Evolutionary conservation across 1,284 basidiomycete species (phyloP).

Genomic region (Vanrija pseudolonga): DNA sequence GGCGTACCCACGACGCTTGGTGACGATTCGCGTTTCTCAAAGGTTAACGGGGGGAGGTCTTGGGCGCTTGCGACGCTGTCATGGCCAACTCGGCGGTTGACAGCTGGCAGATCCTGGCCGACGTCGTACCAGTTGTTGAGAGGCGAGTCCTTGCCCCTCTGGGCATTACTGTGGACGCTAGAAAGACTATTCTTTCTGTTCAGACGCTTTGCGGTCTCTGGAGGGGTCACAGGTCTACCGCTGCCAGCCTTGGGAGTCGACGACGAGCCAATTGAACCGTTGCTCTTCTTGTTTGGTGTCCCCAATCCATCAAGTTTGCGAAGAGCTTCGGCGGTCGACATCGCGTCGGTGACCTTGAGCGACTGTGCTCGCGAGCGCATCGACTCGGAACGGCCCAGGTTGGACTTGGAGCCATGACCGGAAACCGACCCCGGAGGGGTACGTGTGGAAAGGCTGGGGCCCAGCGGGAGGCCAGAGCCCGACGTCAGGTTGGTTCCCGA

Average conservation of each 20-base stretch:
- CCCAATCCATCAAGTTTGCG: slow-evolving; percentile 88
- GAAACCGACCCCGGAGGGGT: slow-evolving; percentile 29
- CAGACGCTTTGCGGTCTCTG: slow-evolving; percentile 2
- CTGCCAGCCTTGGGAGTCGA: slow-evolving; percentile 50
- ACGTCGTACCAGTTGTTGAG: slow-evolving; percentile 36
- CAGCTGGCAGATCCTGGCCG: not conserved
- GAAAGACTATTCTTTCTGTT: slow-evolving; percentile 7
- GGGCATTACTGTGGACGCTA: slow-evolving; percentile 3
- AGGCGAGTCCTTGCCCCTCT: slow-evolving; percentile 23
- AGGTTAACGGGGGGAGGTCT: slow-evolving; percentile 15
- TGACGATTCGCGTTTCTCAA: slow-evolving; percentile 74
- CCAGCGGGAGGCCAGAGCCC: slow-evolving; percentile 14
- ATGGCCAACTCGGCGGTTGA: slow-evolving; percentile 1
- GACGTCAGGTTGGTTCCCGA: slow-evolving; percentile 47
- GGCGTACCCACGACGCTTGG: slow-evolving; percentile 68
- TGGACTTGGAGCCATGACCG: slow-evolving; percentile 26
- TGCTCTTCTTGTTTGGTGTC: slow-evolving; percentile 56
- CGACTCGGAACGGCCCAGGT: slow-evolving; percentile 13
- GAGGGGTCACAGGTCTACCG: slow-evolving; percentile 71
- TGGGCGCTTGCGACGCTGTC: slow-evolving; percentile 3
- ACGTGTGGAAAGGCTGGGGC: not conserved
- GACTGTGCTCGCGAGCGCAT: slow-evolving; percentile 12
- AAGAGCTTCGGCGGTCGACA: slow-evolving; percentile 83
- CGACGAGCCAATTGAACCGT: slow-evolving; percentile 25
- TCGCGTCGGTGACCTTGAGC: slow-evolving; percentile 53